Conservation (phyloP, 176 grass and related monocot species). For the Poa pratensis region DNA sequence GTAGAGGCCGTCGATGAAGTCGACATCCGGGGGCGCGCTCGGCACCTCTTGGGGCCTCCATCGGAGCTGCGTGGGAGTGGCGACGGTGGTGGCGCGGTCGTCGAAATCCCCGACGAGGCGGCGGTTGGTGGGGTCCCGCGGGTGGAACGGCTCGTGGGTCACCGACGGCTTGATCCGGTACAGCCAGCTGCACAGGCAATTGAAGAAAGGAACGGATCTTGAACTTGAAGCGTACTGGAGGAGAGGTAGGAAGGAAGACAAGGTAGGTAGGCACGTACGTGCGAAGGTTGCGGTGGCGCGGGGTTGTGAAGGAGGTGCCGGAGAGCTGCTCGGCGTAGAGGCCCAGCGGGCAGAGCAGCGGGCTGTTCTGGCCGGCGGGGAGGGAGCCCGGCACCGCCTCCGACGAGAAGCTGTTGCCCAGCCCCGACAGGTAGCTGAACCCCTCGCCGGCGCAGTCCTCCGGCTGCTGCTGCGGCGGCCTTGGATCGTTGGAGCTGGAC, state of each 20-base stretch:
- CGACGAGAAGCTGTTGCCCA: conserved; percentile 81
- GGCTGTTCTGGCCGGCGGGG: conserved; percentile 75
- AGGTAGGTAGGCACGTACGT: conserved; percentile 25
- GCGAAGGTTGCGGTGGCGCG: conserved; percentile 71
- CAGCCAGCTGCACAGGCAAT: conserved; percentile 55
- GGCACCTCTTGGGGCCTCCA: conserved; percentile 73
- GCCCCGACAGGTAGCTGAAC: conserved; percentile 57
- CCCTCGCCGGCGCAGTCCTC: not conserved
- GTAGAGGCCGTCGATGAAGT: conserved; percentile 85
- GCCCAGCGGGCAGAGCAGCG: conserved; percentile 69
- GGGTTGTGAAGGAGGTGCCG: conserved; percentile 91
- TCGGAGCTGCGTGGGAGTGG: conserved; percentile 87
- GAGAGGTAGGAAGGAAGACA: not conserved
- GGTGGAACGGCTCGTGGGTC: conserved; percentile 91
- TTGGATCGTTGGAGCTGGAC: not conserved
- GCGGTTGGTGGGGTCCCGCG: conserved; percentile 55
- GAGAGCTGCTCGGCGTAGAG: conserved; percentile 99
- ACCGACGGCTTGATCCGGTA: conserved; percentile 98
- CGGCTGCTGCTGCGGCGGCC: not conserved
- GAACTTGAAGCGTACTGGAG: not conserved
- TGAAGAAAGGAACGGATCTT: not conserved
- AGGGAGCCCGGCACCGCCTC: conserved; percentile 63
- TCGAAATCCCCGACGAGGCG: conserved; percentile 78
- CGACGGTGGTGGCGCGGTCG: conserved; percentile 59
- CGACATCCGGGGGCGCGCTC: conserved; percentile 5